Evolutionary conservation across 2,329 filamentous ascomycete species (phyloP).

Genomic region (Trichoderma endophyticum): DNA sequence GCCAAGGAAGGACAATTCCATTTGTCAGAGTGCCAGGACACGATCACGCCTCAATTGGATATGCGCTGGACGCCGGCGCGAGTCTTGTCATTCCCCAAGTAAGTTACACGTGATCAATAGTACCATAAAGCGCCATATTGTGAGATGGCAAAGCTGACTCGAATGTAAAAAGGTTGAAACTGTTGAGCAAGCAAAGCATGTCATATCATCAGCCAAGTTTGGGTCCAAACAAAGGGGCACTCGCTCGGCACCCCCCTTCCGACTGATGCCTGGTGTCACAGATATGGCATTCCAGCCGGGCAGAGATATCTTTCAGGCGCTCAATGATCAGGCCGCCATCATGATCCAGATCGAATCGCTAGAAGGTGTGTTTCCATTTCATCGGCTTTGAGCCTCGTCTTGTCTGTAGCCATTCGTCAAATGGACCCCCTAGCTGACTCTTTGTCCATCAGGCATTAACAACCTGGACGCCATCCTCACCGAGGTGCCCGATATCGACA

Average conservation of each 20-base stretch:
- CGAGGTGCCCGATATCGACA: slow-evolving; percentile 43
- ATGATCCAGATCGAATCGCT: slow-evolving; percentile 48
- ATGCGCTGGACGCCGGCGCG: slow-evolving; percentile 48
- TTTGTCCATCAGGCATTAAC: slow-evolving; percentile 32
- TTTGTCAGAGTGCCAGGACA: slow-evolving; percentile 46
- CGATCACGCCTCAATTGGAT: slow-evolving; percentile 46
- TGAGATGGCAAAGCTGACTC: not conserved
- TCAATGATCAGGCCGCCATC: slow-evolving; percentile 47
- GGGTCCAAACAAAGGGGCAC: slow-evolving; percentile 39
- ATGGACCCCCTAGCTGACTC: not conserved
- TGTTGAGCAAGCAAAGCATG: slow-evolving; percentile 43
- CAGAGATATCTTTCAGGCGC: slow-evolving; percentile 36
- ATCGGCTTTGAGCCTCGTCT: not conserved
- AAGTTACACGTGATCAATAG: not conserved
- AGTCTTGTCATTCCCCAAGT: slow-evolving; percentile 44
- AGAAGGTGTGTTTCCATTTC: slow-evolving; percentile 22
- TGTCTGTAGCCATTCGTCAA: not conserved
- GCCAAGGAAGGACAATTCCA: slow-evolving; percentile 43
- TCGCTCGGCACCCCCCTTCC: slow-evolving; percentile 45
- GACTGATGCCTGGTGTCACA: slow-evolving; percentile 39
- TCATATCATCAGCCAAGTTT: slow-evolving; percentile 43
- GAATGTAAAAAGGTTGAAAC: slow-evolving; percentile 37
- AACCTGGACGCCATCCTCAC: slow-evolving; percentile 50
- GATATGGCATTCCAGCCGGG: slow-evolving; percentile 34
- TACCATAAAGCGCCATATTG: not conserved